phyloP scores from a whole-genome alignment of 768 basidiomycete genomes.

The Suillus hirtellus region DNA sequence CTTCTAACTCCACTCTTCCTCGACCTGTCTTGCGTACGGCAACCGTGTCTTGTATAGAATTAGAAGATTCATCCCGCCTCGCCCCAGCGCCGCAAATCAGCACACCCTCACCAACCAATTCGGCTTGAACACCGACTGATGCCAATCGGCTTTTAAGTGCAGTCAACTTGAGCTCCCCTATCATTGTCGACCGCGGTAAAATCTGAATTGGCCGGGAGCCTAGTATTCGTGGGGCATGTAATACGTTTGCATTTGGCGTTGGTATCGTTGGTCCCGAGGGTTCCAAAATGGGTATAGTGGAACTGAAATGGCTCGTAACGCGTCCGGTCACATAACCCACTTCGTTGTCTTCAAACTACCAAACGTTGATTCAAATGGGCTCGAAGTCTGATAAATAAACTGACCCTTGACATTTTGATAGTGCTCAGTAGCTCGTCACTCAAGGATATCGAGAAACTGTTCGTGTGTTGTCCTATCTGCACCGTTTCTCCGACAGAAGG shows the following conservation, averaged over 20 bases:
- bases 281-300: conserved; percentile 88
- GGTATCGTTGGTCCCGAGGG: conserved; percentile 44
- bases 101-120: conserved; percentile 97
- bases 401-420: conserved; percentile 83
- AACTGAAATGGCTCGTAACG: conserved; percentile 81
- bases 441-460: conserved; percentile 90
- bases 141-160: conserved; percentile 81
- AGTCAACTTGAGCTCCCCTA: conserved; percentile 94
- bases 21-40: conserved; percentile 86
- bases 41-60: conserved; percentile 64
- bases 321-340: conserved; percentile 90
- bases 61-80: conserved; percentile 41
- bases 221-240: conserved; percentile 44
- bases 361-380: conserved; percentile 9
- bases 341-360: conserved; percentile 95
- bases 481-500: conserved; percentile 75
- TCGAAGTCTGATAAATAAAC: neutral
- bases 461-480: conserved; percentile 94
- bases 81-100: conserved; percentile 78
- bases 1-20: conserved; percentile 88
- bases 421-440: conserved; percentile 83
- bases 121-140: conserved; percentile 78
- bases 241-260: conserved; percentile 25
- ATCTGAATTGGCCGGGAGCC: conserved; percentile 66
- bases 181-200: conserved; percentile 91